Evolutionary conservation across 1,284 basidiomycete genomes (phyloP).

Genomic region (Ganoderma lucidum): DNA sequence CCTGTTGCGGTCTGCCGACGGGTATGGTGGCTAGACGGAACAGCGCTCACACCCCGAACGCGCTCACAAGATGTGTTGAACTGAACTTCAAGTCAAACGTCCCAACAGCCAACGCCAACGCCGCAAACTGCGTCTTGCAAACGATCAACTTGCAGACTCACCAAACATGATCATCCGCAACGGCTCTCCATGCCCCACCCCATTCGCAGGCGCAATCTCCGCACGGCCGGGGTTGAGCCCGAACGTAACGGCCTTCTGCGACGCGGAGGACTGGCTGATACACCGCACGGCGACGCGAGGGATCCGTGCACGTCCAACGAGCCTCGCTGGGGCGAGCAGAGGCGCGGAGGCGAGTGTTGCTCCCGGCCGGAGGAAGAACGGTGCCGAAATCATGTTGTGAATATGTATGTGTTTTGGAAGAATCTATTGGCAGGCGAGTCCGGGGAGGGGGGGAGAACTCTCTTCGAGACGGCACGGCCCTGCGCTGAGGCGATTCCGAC

Average conservation of each 20-base stretch:
- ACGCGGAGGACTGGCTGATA: constrained; percentile 50
- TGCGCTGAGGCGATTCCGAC: not conserved
- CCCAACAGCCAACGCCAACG: not conserved
- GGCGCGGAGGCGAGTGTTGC: constrained; percentile 12
- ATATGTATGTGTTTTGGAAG: constrained; percentile 8
- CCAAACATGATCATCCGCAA: constrained; percentile 86
- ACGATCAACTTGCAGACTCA: constrained; percentile 12
- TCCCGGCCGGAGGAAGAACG: constrained; percentile 31
- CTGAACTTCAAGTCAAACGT: not conserved
- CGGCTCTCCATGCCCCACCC: constrained; percentile 41
- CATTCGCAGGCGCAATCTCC: constrained; percentile 42
- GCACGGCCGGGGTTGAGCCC: constrained; percentile 52
- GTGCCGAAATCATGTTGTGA: constrained; percentile 9
- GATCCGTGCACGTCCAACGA: constrained; percentile 9
- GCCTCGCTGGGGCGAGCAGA: constrained; percentile 9
- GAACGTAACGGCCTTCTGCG: constrained; percentile 59
- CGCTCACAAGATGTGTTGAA: constrained; percentile 16
- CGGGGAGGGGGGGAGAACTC: constrained; percentile 3
- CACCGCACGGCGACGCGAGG: constrained; percentile 22
- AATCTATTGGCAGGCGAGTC: constrained; percentile 23
- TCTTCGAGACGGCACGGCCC: not conserved
- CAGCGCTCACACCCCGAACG: not conserved
- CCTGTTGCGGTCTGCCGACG: not conserved
- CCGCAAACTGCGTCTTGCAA: not conserved
- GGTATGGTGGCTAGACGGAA: not conserved